Percentiles rank a stretch among this genome's conserved stretches.
Evolutionary conservation across 352 stramenopile species (phyloP).

Genomic region (Phytopythium boreale): DNA sequence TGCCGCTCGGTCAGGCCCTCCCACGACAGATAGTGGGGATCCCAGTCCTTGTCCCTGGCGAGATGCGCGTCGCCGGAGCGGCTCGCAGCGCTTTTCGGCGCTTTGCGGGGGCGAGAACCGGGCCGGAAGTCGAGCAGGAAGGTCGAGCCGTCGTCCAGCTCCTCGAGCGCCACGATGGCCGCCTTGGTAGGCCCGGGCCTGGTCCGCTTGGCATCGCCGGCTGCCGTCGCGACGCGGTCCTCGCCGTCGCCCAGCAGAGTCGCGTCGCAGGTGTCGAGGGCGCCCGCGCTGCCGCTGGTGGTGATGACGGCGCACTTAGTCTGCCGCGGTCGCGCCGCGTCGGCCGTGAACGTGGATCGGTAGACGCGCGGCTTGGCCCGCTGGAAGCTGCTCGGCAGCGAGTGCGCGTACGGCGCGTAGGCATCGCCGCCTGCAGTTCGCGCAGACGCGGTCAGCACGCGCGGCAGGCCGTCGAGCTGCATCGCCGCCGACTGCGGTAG

Average conservation of each 20-base stretch:
- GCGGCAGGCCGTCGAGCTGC: not conserved
- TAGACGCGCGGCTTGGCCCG: slow-evolving; percentile 56
- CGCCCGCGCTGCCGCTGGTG: slow-evolving; percentile 12
- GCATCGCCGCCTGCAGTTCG: not conserved
- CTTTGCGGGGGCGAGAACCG: slow-evolving; percentile 11
- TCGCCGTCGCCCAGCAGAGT: not conserved
- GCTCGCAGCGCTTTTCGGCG: not conserved
- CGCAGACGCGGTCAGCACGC: not conserved
- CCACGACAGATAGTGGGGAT: slow-evolving; percentile 37
- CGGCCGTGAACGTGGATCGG: slow-evolving; percentile 25
- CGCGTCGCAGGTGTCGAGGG: slow-evolving; percentile 3
- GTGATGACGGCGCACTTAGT: slow-evolving; percentile 41
- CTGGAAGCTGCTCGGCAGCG: slow-evolving; percentile 59
- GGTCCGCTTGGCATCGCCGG: not conserved
- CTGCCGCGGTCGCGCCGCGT: slow-evolving; percentile 25
- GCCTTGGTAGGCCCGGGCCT: slow-evolving; percentile 17
- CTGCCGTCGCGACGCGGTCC: not conserved
- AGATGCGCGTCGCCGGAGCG: not conserved
- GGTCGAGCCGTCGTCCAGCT: slow-evolving; percentile 40
- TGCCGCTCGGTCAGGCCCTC: slow-evolving; percentile 34
- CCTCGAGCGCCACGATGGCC: slow-evolving; percentile 41
- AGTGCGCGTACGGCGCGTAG: slow-evolving; percentile 36
- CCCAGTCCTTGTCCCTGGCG: slow-evolving; percentile 7
- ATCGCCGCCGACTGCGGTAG: not conserved
- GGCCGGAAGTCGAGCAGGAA: slow-evolving; percentile 44